phyloP scores from a whole-genome alignment of 495 filamentous ascomycete genomes.

The Polyplosphaeria fusca region DNA sequence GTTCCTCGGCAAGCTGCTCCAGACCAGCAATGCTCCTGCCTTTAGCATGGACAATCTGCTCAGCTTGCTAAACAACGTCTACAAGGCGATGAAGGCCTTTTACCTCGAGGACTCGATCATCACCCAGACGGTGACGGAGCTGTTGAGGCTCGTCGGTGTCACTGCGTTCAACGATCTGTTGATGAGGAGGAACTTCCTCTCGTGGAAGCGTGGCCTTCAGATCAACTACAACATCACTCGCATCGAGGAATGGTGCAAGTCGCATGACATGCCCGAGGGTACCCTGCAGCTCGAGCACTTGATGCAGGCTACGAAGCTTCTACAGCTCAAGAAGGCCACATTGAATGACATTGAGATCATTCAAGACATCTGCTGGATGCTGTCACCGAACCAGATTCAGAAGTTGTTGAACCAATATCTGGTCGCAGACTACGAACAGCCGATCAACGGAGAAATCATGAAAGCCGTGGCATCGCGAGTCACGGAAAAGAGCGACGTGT shows the following conservation, averaged over 20 bases:
- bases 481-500: conserved; percentile 96
- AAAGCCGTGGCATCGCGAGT: conserved; percentile 96
- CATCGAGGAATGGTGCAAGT: conserved; percentile 99
- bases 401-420: conserved; percentile 98
- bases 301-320: conserved; percentile 99
- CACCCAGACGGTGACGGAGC: conserved; percentile 89
- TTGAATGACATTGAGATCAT: conserved; percentile 99
- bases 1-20: conserved; percentile 94
- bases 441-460: conserved; percentile 99
- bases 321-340: conserved; percentile 98
- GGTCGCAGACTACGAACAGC: conserved; percentile 98
- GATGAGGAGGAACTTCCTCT: conserved; percentile 97
- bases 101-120: conserved; percentile 95
- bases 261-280: conserved; percentile 98
- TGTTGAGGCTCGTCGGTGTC: conserved; percentile 89
- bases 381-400: conserved; percentile 98
- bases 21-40: conserved; percentile 79
- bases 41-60: conserved; percentile 99
- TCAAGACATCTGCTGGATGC: conserved; percentile 99
- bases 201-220: conserved; percentile 98
- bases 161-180: conserved; percentile 98
- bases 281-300: conserved; percentile 97
- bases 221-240: conserved; percentile 99
- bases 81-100: conserved; percentile 97
- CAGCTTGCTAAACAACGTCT: conserved; percentile 93